These are phyloP conservation scores for Pyrenophora seminiperda DNA, from an alignment of 2,329 filamentous ascomycete genomes.

Conservation along the genomic window DNA sequence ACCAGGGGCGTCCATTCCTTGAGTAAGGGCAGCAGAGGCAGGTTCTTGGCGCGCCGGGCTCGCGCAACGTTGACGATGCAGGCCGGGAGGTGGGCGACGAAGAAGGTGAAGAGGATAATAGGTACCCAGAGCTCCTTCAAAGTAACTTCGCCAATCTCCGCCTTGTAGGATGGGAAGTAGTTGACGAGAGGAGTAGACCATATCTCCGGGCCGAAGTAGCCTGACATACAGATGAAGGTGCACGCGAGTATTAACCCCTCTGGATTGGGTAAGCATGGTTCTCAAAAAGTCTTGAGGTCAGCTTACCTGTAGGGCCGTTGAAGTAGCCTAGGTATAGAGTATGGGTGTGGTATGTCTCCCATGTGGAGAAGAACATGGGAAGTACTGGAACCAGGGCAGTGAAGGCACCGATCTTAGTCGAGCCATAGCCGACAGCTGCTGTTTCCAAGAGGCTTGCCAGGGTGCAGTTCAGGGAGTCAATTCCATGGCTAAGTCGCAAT, in stretches of 20 bases:
- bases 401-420: conserved; percentile 82
- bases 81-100: conserved; percentile 75
- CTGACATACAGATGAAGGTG: conserved; percentile 81
- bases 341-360: conserved; percentile 99
- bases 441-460: conserved; percentile 88
- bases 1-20: conserved; percentile 92
- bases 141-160: conserved; percentile 72
- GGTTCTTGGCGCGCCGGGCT: conserved; percentile 72
- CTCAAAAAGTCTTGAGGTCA: neutral
- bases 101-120: conserved; percentile 54
- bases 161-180: conserved; percentile 45
- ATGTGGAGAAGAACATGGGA: conserved; percentile 99
- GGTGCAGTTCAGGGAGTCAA: conserved; percentile 97
- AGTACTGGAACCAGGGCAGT: conserved; percentile 89
- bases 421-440: conserved; percentile 88
- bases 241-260: conserved; percentile 92
- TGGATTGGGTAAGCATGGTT: conserved; percentile 22
- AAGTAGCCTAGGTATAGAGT: conserved; percentile 94
- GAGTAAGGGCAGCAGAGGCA: conserved; percentile 81
- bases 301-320: conserved; percentile 80
- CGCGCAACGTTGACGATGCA: conserved; percentile 85
- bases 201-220: conserved; percentile 84
- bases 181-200: conserved; percentile 79
- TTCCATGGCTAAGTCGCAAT: conserved; percentile 70
- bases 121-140: conserved; percentile 88